Base-by-base conservation (phyloP, 768 basidiomycete species). In the Cubamyces lactineus region DNA sequence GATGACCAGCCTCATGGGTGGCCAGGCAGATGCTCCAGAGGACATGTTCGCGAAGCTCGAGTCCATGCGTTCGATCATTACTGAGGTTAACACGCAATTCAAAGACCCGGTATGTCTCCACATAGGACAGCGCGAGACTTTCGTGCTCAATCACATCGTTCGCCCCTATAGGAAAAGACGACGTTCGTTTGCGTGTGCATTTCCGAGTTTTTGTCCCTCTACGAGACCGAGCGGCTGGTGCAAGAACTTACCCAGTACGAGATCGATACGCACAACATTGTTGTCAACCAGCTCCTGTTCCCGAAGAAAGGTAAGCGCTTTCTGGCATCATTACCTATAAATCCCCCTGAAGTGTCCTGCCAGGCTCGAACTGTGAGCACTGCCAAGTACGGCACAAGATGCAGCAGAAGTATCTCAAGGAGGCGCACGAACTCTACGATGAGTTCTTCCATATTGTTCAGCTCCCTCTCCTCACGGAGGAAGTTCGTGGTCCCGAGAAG, bases 21-120 rank as follows among this genome's bases (percentile, higher is more conserved):
- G 92, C 9, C 92, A 89, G 59, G 85, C 86, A 5, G 91, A 88
- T 13, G 86, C 92, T 11, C 95, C 97, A 69, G 94, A 98, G 73
- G 97, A 99, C 75, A 97, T 98, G 94, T 98, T 99, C 69, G 93
- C 92, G 21, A 98, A 98, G 76, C 85, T 99, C 3, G 97, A 99
- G 62, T 88, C 88, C 39, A 99, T 99, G 97, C 86, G 95, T 24
- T 91, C 87, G 38, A 89, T 98, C 62, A 98, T 99, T 69, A 97
- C 93, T 15, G 97, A 99, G 74, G 97, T 99, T 57, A 98, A 98
- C 82, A 91, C 92, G 1, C 97, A 99, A 70, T 99, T 99, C 84
- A 98, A 98, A 75, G 96, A 99, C 76, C 94, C 97, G 0, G 94
- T 95, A 67, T 59, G 91, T 81, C 19, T 13, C 24, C 4, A 28